phyloP scores from a whole-genome alignment of 441 rosid species.

The Jatropha multifida region DNA sequence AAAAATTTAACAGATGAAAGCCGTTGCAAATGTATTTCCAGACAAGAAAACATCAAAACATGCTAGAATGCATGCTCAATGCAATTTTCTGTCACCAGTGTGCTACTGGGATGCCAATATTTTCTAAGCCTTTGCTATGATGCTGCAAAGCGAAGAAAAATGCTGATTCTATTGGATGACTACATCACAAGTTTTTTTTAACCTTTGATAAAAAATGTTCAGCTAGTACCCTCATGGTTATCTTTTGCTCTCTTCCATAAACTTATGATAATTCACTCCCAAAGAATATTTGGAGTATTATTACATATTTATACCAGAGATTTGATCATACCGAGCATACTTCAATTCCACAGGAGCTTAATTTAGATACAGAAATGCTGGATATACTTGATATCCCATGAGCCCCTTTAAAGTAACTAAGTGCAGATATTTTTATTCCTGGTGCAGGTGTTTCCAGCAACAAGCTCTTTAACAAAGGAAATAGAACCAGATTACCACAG shows the following conservation, averaged over 20 bases:
- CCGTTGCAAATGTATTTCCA: constrained; percentile 6
- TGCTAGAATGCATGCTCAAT: constrained; percentile 3
- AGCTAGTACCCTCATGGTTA: constrained; percentile 12
- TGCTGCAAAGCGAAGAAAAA: constrained; percentile 1
- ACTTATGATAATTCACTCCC: constrained; percentile 1
- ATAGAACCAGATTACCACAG: constrained; percentile 86
- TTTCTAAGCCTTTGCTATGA: neutral
- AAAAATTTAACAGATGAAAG: constrained; percentile 20
- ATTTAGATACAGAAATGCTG: constrained; percentile 58
- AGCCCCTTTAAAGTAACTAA: constrained; percentile 80
- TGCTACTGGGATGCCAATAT: neutral
- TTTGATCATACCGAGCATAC: constrained; percentile 69
- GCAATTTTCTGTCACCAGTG: neutral
- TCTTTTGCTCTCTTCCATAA: neutral
- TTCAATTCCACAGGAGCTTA: constrained; percentile 53
- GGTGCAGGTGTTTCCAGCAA: constrained; percentile 36
- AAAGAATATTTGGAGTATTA: constrained; percentile 19
- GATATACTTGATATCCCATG: constrained; percentile 93
- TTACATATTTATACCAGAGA: constrained; percentile 2
- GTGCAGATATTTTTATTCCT: constrained; percentile 53
- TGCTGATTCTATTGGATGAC: neutral
- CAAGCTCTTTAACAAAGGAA: constrained; percentile 58
- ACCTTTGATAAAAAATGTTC: constrained; percentile 11
- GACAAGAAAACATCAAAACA: constrained; percentile 11
- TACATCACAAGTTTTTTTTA: neutral